Percentiles rank a stretch among this genome's conserved stretches.
Evolutionary conservation across 2,329 filamentous ascomycete genomes (phyloP).

Genomic region (Fusarium sororula): DNA sequence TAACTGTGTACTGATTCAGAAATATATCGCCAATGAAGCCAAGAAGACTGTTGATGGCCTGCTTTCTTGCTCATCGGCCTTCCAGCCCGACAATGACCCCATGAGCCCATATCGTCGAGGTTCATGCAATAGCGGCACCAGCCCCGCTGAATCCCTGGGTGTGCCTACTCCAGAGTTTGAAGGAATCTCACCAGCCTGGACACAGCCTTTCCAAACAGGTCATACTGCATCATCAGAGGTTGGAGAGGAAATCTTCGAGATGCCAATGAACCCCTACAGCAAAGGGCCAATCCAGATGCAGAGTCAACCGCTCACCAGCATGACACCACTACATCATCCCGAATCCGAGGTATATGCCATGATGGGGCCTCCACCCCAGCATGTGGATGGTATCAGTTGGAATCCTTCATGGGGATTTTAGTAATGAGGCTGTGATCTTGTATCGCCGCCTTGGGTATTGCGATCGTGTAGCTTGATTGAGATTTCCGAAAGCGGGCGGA

Average conservation of each 20-base stretch:
- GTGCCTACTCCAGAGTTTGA: constrained; percentile 37
- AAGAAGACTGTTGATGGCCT: constrained; percentile 43
- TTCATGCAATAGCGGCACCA: constrained; percentile 39
- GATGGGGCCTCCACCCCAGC: constrained; percentile 18
- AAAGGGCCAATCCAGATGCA: constrained; percentile 26
- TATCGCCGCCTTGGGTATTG: neutral
- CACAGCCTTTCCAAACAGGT: constrained; percentile 34
- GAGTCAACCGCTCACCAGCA: constrained; percentile 9
- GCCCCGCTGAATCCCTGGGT: constrained; percentile 38
- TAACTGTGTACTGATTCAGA: constrained; percentile 45
- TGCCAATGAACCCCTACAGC: constrained; percentile 27
- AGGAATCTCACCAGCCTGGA: constrained; percentile 31
- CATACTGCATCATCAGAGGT: constrained; percentile 29
- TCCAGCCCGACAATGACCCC: constrained; percentile 21
- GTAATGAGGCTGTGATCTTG: neutral
- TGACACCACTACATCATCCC: constrained; percentile 4
- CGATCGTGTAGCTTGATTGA: neutral
- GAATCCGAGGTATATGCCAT: constrained; percentile 23
- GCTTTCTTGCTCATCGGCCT: constrained; percentile 20
- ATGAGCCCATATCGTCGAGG: constrained; percentile 30
- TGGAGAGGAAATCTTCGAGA: constrained; percentile 37
- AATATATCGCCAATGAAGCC: constrained; percentile 45
- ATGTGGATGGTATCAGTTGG: constrained; percentile 23
- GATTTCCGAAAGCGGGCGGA: neutral
- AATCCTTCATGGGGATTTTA: constrained; percentile 33